Evolutionary conservation across 768 basidiomycete species (phyloP), one percentile per base, ranked within the genome.

Genomic region (Lactarius trivialis): DNA sequence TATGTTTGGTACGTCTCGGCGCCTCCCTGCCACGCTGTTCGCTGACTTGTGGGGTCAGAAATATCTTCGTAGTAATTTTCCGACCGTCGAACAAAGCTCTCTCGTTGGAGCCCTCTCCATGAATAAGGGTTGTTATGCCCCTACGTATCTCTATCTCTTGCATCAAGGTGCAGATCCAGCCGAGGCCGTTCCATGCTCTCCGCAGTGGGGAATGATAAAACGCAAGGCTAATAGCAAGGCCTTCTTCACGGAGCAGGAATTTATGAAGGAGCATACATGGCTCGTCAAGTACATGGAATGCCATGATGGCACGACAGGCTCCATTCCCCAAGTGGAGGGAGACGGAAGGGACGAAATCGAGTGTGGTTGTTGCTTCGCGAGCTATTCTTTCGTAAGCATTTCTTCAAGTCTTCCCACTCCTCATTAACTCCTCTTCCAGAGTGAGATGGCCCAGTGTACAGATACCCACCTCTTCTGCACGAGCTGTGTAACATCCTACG

Each of bases 401-500:
- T 30, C 56, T 12, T 43, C 49, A 9, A 5, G 17, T 28, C 39
- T 32, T 30, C 12, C 9, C 55, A 28, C 37, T 39, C 36, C 32
- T 55, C 62, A 36, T 48, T 57, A 32, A 32, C 19, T 60, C n/a
- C 15, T 53, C 28, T 14, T 32, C 56, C 68, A 95, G 91, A 82
- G 83, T 43, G 84, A 88, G 67, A 89, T 94, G 86, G 79, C 91
- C 2, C 93, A 95, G 74, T 96, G 93, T 68, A 85, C 89, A 0
- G 93, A 94, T 59, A 85, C 88, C 0, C 93, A 97, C 71, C 81
- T 93, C 2, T 97, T 96, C 76, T 96, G 93, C 73, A 76, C 71
- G 36, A 74, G 77, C 1, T 96, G 93, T 71, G 81, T 91, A 73
- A 81, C 74, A 1, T 74, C 79, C 2, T 89, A 93, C 68, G 85